These are phyloP conservation scores for Xylaria sp. DNA, from an alignment of 2,329 filamentous ascomycete species.

Conservation along the genomic window DNA sequence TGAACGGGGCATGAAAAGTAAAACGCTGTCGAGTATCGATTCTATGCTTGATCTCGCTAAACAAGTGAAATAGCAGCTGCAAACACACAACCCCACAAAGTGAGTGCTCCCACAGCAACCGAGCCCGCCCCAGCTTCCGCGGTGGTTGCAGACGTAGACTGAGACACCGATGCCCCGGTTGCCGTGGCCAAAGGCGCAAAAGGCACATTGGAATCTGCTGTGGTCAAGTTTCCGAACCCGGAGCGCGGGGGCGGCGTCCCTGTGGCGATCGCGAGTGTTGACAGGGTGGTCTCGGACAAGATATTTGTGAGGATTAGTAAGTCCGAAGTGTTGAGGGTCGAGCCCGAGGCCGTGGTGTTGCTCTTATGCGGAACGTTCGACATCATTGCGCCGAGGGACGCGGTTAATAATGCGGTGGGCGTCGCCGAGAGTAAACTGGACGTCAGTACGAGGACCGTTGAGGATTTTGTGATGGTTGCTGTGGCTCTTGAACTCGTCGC, in stretches of 20 bases:
- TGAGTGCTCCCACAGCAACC: slow-evolving; percentile 2
- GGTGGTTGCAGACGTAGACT: neutral
- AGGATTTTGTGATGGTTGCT: slow-evolving; percentile 7
- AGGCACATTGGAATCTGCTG: neutral
- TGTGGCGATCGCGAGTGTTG: slow-evolving; percentile 23
- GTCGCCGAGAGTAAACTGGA: slow-evolving; percentile 22
- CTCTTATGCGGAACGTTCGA: slow-evolving; percentile 3
- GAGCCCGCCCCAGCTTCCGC: slow-evolving; percentile 17
- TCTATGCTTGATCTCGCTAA: slow-evolving; percentile 1
- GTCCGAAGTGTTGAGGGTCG: slow-evolving; percentile 24
- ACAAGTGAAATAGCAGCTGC: slow-evolving; percentile 21
- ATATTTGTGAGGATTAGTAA: slow-evolving; percentile 26
- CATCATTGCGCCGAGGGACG: neutral
- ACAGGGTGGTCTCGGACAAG: slow-evolving; percentile 5
- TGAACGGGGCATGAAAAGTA: neutral
- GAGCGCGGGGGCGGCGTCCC: slow-evolving; percentile 31
- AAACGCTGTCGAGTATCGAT: neutral
- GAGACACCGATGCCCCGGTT: neutral
- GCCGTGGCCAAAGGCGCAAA: neutral
- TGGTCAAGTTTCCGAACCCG: slow-evolving; percentile 16
- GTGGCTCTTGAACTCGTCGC: slow-evolving; percentile 3
- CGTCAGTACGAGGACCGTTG: slow-evolving; percentile 5
- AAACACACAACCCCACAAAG: slow-evolving; percentile 22
- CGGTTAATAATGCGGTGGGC: slow-evolving; percentile 22
- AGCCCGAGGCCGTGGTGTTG: slow-evolving; percentile 4